These are phyloP conservation scores for Fusarium sp. DNA, from an alignment of 2,329 filamentous ascomycete species.

Conservation along the genomic window DNA sequence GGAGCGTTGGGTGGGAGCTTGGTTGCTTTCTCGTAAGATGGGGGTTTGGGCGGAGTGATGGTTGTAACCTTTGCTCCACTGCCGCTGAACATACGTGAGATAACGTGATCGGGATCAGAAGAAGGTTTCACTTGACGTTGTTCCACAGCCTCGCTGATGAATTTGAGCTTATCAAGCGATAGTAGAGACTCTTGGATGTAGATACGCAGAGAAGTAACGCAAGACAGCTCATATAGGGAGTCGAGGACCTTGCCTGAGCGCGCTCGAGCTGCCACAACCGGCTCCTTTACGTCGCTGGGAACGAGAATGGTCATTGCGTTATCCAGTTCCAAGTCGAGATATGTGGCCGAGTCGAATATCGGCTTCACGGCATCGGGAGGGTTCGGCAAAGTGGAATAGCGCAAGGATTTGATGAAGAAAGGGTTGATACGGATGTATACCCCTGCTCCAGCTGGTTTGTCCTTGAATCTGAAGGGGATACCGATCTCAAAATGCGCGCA, in stretches of 20 bases:
- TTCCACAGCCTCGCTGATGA: not conserved
- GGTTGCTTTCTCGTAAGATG: not conserved
- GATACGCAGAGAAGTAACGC: not conserved
- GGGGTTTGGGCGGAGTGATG: not conserved
- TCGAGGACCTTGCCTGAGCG: not conserved
- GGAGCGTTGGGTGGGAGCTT: not conserved
- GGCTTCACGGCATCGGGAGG: not conserved
- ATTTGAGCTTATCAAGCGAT: not conserved
- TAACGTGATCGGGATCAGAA: not conserved
- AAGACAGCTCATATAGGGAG: not conserved
- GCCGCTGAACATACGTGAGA: not conserved
- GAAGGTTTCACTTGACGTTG: not conserved
- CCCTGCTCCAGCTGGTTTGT: constrained; percentile 6
- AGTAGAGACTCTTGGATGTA: not conserved
- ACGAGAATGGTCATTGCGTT: not conserved
- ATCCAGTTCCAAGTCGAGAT: not conserved
- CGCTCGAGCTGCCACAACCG: not conserved
- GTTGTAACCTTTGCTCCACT: not conserved
- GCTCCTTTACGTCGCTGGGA: not conserved
- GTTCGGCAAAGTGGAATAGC: not conserved
- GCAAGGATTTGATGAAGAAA: not conserved
- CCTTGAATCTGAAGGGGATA: constrained; percentile 15
- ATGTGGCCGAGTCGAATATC: not conserved
- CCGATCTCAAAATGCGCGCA: constrained; percentile 9
- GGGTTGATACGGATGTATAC: not conserved